Percentiles rank a stretch among this genome's conserved stretches.
phyloP scores from a whole-genome alignment of 352 stramenopile genomes.

The Lagenidium giganteum region DNA sequence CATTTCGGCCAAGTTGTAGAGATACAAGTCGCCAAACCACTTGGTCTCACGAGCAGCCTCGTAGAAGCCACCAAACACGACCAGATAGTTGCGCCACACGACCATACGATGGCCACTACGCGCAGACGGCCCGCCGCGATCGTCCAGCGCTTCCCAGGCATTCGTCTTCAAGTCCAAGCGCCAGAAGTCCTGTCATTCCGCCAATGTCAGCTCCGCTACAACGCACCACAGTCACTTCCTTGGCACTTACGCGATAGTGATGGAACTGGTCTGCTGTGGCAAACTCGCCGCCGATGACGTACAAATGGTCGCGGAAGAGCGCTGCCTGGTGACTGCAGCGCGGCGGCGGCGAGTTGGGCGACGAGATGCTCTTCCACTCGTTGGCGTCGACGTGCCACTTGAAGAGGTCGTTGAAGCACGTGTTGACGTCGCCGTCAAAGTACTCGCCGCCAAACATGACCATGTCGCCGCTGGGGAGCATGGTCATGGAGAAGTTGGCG shows the following conservation, averaged over 20 bases:
- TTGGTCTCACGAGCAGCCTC: conserved; percentile 89
- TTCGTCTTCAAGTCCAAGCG: conserved; percentile 92
- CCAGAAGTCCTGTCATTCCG: conserved; percentile 74
- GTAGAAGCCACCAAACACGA: conserved; percentile 98
- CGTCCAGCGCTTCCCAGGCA: conserved; percentile 90
- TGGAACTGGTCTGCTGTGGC: conserved; percentile 96
- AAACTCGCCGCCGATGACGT: conserved; percentile 97
- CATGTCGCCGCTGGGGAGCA: conserved; percentile 72
- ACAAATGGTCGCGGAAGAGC: conserved; percentile 93
- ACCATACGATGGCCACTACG: conserved; percentile 92
- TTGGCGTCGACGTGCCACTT: conserved; percentile 88
- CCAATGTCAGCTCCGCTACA: too few species aligned
- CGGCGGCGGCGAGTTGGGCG: conserved; percentile 82
- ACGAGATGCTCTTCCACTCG: conserved; percentile 87
- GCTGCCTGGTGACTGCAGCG: conserved; percentile 95
- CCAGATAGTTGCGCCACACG: conserved; percentile 93
- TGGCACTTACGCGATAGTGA: conserved; percentile 87
- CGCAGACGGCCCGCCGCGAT: conserved; percentile 73
- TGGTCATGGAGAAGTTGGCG: conserved; percentile 78
- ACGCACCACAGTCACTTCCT: too few species aligned
- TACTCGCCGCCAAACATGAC: conserved; percentile 97
- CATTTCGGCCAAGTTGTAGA: conserved; percentile 87
- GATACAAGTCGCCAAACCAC: conserved; percentile 96
- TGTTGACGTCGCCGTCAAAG: conserved; percentile 95
- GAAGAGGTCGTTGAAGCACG: conserved; percentile 96